phyloP scores from a whole-genome alignment of 257 asterid genomes.

The Gentiana macrophylla region DNA sequence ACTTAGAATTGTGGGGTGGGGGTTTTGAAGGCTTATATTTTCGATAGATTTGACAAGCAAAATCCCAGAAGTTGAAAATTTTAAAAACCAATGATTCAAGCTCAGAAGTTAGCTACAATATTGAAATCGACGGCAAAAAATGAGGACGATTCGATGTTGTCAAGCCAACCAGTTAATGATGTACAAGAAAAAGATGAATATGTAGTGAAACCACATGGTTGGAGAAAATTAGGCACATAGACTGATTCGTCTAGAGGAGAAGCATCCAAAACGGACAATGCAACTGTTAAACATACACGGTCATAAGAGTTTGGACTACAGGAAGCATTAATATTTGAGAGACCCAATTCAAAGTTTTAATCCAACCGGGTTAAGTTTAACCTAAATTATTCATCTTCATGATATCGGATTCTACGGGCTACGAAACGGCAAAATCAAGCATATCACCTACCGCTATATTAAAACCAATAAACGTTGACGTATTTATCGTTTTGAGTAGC shows the following conservation, averaged over 20 bases:
- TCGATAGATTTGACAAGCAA: slow-evolving; percentile 37
- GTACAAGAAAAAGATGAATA: neutral
- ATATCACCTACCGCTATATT: no score
- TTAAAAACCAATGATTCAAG: slow-evolving; percentile 6
- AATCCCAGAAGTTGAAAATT: slow-evolving; percentile 3
- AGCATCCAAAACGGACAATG: neutral
- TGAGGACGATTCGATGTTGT: neutral
- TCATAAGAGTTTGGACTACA: no score
- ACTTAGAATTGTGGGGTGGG: no score
- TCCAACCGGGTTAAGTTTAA: no score
- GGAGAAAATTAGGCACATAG: slow-evolving; percentile 1
- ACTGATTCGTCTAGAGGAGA: neutral
- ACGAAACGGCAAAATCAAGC: no score
- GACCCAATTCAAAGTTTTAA: no score
- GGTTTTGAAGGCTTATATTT: slow-evolving; percentile 6
- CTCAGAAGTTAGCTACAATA: neutral
- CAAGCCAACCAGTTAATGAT: neutral
- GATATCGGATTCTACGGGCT: no score
- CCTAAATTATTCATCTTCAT: no score
- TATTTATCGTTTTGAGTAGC: no score
- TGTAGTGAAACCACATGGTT: neutral
- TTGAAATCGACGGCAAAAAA: neutral
- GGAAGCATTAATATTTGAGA: no score
- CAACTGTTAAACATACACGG: neutral
- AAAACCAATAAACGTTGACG: no score